Evolutionary conservation across 2,329 filamentous ascomycete genomes (phyloP).

Genomic region (Talaromyces sp.): DNA sequence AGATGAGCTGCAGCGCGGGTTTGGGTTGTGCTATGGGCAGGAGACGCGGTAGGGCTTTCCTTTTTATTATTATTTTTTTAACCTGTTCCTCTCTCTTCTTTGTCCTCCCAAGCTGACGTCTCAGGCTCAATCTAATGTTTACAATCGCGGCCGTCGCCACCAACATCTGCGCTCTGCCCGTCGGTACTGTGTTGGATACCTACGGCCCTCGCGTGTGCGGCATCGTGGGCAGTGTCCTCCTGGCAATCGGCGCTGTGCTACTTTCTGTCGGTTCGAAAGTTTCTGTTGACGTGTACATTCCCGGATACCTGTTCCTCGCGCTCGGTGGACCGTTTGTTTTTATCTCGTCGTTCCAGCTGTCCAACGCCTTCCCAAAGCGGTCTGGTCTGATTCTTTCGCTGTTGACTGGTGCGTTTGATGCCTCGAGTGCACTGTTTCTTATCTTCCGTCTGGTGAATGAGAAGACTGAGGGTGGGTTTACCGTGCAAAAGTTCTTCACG

Average conservation of each 20-base stretch:
- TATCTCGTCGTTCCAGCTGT: slow-evolving; percentile 77
- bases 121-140: slow-evolving; percentile 83
- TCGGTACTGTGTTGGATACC: slow-evolving; percentile 77
- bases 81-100: not conserved
- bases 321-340: slow-evolving; percentile 77
- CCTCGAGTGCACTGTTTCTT: slow-evolving; percentile 72
- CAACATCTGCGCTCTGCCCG: slow-evolving; percentile 78
- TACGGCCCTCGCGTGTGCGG: slow-evolving; percentile 74
- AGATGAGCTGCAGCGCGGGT: slow-evolving; percentile 44
- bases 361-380: slow-evolving; percentile 72
- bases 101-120: slow-evolving; percentile 7
- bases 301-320: slow-evolving; percentile 69
- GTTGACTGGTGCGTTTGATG: slow-evolving; percentile 76
- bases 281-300: slow-evolving; percentile 67
- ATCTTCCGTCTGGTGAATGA: slow-evolving; percentile 67
- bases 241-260: slow-evolving; percentile 63
- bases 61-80: not conserved
- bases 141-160: slow-evolving; percentile 81
- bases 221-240: slow-evolving; percentile 62
- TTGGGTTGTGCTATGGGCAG: slow-evolving; percentile 53
- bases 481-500: slow-evolving; percentile 64
- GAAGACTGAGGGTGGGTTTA: slow-evolving; percentile 51
- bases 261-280: slow-evolving; percentile 62
- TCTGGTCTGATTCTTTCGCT: slow-evolving; percentile 75
- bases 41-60: slow-evolving; percentile 40